Conservation (phyloP, 2,329 filamentous ascomycete species). For the Colletotrichum sp. region DNA sequence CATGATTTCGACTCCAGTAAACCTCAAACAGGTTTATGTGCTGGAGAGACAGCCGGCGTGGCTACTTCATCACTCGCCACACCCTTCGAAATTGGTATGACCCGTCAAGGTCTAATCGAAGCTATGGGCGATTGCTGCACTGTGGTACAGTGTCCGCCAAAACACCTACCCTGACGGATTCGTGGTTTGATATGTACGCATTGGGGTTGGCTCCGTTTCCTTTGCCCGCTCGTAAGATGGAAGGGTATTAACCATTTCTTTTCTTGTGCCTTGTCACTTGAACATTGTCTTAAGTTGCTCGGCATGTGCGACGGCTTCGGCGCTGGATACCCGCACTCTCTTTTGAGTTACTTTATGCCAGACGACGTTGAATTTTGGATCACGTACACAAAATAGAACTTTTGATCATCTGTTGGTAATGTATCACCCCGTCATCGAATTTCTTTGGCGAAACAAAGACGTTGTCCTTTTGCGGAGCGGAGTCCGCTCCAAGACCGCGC, state of each 20-base stretch:
- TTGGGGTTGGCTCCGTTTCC: background rate
- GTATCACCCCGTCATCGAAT: background rate
- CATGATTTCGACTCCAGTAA: background rate
- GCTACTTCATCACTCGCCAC: background rate
- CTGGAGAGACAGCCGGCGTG: background rate
- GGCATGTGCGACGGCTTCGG: too few relatives aligned
- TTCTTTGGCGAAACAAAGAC: background rate
- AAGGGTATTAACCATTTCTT: background rate
- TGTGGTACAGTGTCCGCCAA: background rate
- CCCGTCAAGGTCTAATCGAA: background rate
- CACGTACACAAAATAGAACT: background rate
- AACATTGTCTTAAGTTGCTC: background rate
- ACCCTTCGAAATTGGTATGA: background rate
- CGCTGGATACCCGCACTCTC: background rate
- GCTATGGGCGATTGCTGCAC: background rate
- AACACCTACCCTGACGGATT: background rate
- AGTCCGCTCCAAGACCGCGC: background rate
- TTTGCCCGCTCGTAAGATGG: background rate
- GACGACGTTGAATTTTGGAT: background rate
- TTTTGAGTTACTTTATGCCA: too few relatives aligned
- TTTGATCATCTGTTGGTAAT: background rate
- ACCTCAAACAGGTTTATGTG: background rate
- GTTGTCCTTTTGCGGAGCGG: background rate
- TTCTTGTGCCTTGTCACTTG: background rate
- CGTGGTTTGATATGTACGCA: background rate